phyloP scores from a whole-genome alignment of 208 protist species.

The Crithidia sp. region DNA sequence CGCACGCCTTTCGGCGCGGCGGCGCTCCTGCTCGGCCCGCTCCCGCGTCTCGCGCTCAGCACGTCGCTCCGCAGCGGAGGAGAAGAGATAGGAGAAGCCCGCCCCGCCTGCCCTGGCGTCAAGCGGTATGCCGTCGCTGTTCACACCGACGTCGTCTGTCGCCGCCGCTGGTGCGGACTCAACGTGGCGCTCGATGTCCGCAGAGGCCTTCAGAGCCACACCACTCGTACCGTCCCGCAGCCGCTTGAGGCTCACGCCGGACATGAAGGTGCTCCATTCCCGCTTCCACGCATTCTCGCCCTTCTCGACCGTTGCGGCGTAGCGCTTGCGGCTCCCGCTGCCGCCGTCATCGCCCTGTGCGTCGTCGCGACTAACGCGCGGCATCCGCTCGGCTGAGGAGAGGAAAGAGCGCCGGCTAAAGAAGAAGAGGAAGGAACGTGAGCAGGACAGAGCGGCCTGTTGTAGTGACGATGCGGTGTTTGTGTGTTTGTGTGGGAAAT shows the following conservation, averaged over 20 bases:
- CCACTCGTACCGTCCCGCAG: constrained; percentile 69
- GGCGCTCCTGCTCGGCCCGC: constrained; percentile 31
- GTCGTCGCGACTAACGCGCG: constrained; percentile 3
- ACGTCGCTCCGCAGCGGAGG: constrained; percentile 75
- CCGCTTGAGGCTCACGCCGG: constrained; percentile 72
- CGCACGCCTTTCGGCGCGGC: constrained; percentile 19
- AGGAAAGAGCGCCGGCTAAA: not conserved
- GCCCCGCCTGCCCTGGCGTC: constrained; percentile 18
- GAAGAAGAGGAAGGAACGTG: not conserved
- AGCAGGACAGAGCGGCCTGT: too few relatives aligned
- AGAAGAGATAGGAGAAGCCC: constrained; percentile 85
- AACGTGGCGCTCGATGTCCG: constrained; percentile 57
- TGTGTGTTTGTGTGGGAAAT: too few relatives aligned
- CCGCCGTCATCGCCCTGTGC: constrained; percentile 9
- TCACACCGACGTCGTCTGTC: constrained; percentile 10
- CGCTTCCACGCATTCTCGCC: constrained; percentile 82
- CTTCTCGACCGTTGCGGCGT: constrained; percentile 79
- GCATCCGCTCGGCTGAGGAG: constrained; percentile 15
- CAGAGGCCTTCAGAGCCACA: constrained; percentile 56
- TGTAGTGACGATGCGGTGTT: too few relatives aligned
- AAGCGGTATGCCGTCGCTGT: constrained; percentile 34
- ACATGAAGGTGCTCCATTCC: constrained; percentile 90
- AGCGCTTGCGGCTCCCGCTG: constrained; percentile 46
- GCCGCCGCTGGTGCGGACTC: not conserved
- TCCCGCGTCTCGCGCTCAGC: constrained; percentile 63